phyloP scores from a whole-genome alignment of 2,329 filamentous ascomycete species.

The Fusarium cicatricum region DNA sequence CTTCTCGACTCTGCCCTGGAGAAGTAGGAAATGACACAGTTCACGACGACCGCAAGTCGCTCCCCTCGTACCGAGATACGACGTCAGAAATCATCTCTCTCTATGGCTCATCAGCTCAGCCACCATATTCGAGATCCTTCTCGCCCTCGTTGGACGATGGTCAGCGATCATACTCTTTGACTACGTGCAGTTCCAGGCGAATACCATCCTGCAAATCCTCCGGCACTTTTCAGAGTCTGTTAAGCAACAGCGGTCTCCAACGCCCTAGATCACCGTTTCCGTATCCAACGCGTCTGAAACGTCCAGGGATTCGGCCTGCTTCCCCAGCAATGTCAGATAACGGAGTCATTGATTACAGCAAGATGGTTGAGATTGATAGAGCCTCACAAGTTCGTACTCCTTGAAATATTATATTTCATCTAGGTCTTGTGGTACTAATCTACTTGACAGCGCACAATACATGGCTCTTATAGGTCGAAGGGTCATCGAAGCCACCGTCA shows the following conservation, averaged over 20 bases:
- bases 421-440: conserved; percentile 1
- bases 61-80: conserved; percentile 60
- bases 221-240: conserved; percentile 57
- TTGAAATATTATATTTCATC: not conserved
- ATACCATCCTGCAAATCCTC: conserved; percentile 59
- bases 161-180: conserved; percentile 64
- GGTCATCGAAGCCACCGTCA: conserved; percentile 49
- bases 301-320: conserved; percentile 59
- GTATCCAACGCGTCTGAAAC: conserved; percentile 65
- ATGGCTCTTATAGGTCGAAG: conserved; percentile 52
- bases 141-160: conserved; percentile 56
- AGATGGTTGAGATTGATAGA: conserved; percentile 60
- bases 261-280: conserved; percentile 67
- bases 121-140: conserved; percentile 53
- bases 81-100: conserved; percentile 65
- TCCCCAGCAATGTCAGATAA: conserved; percentile 60
- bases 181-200: conserved; percentile 57
- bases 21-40: conserved; percentile 44
- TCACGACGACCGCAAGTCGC: conserved; percentile 53
- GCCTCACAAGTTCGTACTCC: conserved; percentile 53
- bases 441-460: conserved; percentile 53
- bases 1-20: conserved; percentile 42
- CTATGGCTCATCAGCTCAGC: conserved; percentile 61
- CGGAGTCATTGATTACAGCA: conserved; percentile 58
- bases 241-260: conserved; percentile 53